Evolutionary conservation across 257 asterid species (phyloP), one percentile per base, ranked within the genome.

Genomic region (Lantana camara): DNA sequence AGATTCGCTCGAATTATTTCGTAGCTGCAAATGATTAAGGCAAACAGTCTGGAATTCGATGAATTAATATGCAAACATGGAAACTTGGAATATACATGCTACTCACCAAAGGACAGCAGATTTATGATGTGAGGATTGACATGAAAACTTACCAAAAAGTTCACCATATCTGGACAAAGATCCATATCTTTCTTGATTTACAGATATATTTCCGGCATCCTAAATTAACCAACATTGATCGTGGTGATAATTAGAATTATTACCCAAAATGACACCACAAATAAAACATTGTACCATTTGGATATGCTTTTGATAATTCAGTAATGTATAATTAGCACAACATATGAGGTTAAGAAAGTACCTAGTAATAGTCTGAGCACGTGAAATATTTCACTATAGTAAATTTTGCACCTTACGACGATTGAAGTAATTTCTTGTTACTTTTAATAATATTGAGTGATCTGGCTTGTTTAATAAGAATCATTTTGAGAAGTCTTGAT

Each of bases 121-220:
- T 4, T 13, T 20, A 27, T 35, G 14, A 61, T 58, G 40, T 49
- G 50, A 23, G 54, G 42, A 37, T 68, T 61, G 67, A 68, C 58
- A 48, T 23, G 67, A 68, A 68, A 68, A 52, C 47, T 40, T 59
- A 59, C 73, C 73, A 21, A 61, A 23, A 29, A 27, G 29, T 17
- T 35, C 23, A 58, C 60, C 48, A 32, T 22, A 58, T 9, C 15
- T 22, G 68, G 73, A 58, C 34, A 23, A 59, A 38, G 15, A 47
- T 47, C 29, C 64, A 57, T 12, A 19, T 42, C 22, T 45, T 12
- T 45, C 23, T 3, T 44, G n/a, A 44, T 56, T 21, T 17, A 14
- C 7, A 1, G 16, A 38, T 9, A 37, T 53, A 41, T 44, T 52
- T 64, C 9, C 46, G 15, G 3, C 46, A 44, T n/a, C 49, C 21